Percentiles rank a stretch among this genome's conserved stretches.
Conservation (phyloP, 306 rosid genomes). For the Astragalus membranaceus region DNA sequence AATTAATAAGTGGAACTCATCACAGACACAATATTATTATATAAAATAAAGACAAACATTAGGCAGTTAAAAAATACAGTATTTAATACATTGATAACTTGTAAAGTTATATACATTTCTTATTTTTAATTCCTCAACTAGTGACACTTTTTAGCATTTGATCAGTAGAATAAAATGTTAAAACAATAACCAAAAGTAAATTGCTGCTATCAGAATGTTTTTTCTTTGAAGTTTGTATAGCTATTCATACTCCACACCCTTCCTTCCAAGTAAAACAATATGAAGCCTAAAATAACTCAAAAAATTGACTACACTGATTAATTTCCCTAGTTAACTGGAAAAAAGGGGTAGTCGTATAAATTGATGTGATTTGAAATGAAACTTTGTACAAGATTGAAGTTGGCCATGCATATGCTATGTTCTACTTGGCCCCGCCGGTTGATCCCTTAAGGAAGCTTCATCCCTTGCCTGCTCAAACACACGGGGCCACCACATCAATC, state of each 20-base stretch:
- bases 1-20: conserved; percentile 1
- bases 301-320: too few relatives aligned
- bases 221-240: neutral
- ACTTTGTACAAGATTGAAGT: conserved; percentile 81
- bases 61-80: neutral
- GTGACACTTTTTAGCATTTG: neutral
- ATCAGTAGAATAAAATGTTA: too few relatives aligned
- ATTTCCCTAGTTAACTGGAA: conserved; percentile 14
- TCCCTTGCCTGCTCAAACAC: too few relatives aligned
- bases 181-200: neutral
- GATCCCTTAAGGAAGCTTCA: too few relatives aligned
- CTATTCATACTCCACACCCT: conserved; percentile 22
- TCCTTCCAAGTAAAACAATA: conserved; percentile 18
- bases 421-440: conserved; percentile 24
- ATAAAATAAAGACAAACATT: neutral
- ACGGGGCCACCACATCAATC: too few relatives aligned
- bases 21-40: neutral
- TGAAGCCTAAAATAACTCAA: neutral
- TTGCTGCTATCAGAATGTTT: neutral
- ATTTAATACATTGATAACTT: neutral
- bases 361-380: conserved; percentile 48
- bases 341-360: conserved; percentile 64
- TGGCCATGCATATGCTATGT: conserved; percentile 43
- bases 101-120: neutral
- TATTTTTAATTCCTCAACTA: neutral